These are phyloP conservation scores for Magnusiomyces ingens DNA, from an alignment of 1,139 yeast genomes.

Conservation along the genomic window DNA sequence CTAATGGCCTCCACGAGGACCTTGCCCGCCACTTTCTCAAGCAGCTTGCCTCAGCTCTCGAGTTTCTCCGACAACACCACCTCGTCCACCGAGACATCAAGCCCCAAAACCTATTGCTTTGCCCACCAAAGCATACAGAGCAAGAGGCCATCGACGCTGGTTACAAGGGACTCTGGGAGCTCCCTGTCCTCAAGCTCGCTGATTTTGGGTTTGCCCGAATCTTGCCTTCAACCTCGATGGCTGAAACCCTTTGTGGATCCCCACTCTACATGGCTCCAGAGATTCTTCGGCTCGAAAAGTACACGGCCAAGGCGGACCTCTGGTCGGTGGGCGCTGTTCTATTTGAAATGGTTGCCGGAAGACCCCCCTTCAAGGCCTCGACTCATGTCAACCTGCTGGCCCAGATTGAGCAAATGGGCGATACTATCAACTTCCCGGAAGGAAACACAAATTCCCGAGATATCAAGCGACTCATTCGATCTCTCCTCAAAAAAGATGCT, in stretches of 20 bases:
- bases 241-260: constrained; percentile 95
- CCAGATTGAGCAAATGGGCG: constrained; percentile 76
- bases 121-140: constrained; percentile 65
- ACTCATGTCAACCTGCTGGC: constrained; percentile 85
- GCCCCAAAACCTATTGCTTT: constrained; percentile 81
- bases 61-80: constrained; percentile 72
- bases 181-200: constrained; percentile 87
- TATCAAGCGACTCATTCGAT: constrained; percentile 61
- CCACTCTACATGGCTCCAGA: constrained; percentile 99
- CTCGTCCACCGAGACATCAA: constrained; percentile 91
- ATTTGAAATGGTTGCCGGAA: constrained; percentile 91
- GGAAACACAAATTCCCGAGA: constrained; percentile 45
- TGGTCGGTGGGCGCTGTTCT: constrained; percentile 98
- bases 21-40: constrained; percentile 78
- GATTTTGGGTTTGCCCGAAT: constrained; percentile 97
- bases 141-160: constrained; percentile 50
- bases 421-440: constrained; percentile 67
- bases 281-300: constrained; percentile 85
- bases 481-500: constrained; percentile 75
- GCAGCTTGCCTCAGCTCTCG: constrained; percentile 78
- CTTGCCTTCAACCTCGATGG: constrained; percentile 85
- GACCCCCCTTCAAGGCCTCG: constrained; percentile 89
- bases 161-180: constrained; percentile 75
- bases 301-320: constrained; percentile 92
- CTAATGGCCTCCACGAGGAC: constrained; percentile 72